Evolutionary conservation across 345 rosid species (phyloP).

Genomic region (Eucalyptus pumila): DNA sequence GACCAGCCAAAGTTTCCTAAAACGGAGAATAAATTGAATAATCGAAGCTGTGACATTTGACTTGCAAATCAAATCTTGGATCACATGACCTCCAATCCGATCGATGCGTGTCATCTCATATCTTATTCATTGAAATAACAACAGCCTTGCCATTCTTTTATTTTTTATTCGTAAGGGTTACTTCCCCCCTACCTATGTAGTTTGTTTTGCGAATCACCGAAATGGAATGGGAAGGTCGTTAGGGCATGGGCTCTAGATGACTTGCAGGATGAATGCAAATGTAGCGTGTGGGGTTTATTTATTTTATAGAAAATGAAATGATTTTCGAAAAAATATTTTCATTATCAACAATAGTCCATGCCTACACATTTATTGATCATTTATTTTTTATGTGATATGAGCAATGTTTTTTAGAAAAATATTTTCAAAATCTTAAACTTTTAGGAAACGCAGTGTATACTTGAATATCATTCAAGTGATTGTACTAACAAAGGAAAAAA

Average conservation of each 20-base stretch:
- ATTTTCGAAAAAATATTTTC: not conserved
- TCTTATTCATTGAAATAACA: not conserved
- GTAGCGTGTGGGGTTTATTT: not conserved
- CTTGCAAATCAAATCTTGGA: not conserved
- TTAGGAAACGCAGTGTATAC: not conserved
- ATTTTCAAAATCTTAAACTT: not conserved
- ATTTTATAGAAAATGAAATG: not conserved
- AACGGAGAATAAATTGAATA: not conserved
- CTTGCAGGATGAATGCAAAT: not conserved
- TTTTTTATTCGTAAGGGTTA: not conserved
- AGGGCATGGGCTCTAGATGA: not conserved
- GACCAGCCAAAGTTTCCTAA: not conserved
- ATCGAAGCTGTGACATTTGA: not conserved
- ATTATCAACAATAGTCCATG: not conserved
- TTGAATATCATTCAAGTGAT: not conserved
- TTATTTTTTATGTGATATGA: not conserved
- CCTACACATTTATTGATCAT: not conserved
- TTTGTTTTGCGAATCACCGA: not conserved
- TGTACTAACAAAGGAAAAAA: not conserved
- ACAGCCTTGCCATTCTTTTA: not conserved
- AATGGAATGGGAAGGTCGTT: not conserved
- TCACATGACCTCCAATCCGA: not conserved
- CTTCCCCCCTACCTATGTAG: not conserved
- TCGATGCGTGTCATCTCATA: not conserved
- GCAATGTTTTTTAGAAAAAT: not conserved